Evolutionary conservation across 345 rosid genomes (phyloP), one percentile per base, ranked within the genome.

Genomic region (Luvunga scandens): DNA sequence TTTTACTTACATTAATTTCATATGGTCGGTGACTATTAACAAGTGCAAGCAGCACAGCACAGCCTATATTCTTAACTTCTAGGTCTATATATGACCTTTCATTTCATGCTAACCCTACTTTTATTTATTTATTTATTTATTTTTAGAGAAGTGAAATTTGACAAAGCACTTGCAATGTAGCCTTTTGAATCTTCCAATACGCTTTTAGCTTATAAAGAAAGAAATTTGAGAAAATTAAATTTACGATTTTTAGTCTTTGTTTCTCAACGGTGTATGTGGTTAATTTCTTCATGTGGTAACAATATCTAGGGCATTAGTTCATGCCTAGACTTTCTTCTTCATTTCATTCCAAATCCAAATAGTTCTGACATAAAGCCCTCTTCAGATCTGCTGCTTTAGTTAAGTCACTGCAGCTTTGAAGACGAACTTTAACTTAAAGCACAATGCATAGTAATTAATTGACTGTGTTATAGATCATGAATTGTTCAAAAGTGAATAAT

Each of bases 291-390:
- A 16, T 18, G 64, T 25, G 27, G 64, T 42, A 55, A 59, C 69
- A 72, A 66, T 80, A 71, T 80, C 63, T 73, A 13, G 60, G 34
- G 73, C 39, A 63, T 53, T 48, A 4, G 4, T n/a, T 50, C 36
- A 31, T 77, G 59, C 31, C 61, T 78, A 60, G 69, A 28, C 56
- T 45, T 66, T 81, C 72, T 73, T 68, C 78, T 60, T 62, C 31
- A 28, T 63, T 33, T 67, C 45, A 19, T 30, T 75, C 38, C 66
- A 42, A 5, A 33, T 53, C 18, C 39, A 18, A 50, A 19, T 53
- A 9, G 61, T 25, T 28, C 12, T 50, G 16, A 9, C 53, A 55
- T 5, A 77, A 80, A 69, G 71, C 64, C 76, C 69, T 30, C 38
- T 24, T n/a, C 74, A 67, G 79, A 78, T 72, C 55, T 78, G 62